Percentiles rank a stretch among this genome's conserved stretches.
phyloP scores from a whole-genome alignment of 768 basidiomycete genomes.

The Termitomyces sp. region DNA sequence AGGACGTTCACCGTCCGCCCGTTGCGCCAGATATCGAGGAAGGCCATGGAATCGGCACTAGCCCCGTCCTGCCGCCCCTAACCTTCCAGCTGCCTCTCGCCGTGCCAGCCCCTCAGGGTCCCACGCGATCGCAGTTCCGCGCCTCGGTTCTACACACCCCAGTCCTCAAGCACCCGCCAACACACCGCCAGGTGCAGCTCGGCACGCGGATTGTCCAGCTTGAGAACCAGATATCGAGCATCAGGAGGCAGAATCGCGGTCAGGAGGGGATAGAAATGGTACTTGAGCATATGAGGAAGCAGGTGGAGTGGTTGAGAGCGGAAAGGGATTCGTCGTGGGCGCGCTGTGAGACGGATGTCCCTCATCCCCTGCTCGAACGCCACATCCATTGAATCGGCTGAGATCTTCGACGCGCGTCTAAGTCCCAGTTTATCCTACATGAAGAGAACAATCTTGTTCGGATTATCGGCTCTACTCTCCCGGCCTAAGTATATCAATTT shows the following conservation, averaged over 20 bases:
- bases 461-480: not conserved
- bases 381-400: not conserved
- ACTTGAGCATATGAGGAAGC: constrained; percentile 7
- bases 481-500: not conserved
- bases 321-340: constrained; percentile 10
- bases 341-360: constrained; percentile 6
- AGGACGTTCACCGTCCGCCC: not conserved
- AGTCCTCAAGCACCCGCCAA: not conserved
- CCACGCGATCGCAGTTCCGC: not conserved
- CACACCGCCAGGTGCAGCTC: constrained; percentile 7
- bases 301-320: constrained; percentile 10
- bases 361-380: constrained; percentile 1
- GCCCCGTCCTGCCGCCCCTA: not conserved
- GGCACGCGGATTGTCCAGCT: constrained; percentile 3
- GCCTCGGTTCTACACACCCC: not conserved
- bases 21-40: constrained; percentile 2
- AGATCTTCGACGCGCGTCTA: not conserved
- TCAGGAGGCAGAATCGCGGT: constrained; percentile 4
- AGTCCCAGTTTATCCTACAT: not conserved
- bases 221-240: constrained; percentile 9
- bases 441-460: not conserved
- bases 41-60: not conserved
- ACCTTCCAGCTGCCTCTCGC: constrained; percentile 1
- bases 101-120: not conserved
- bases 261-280: not conserved